phyloP scores from a whole-genome alignment of 495 filamentous ascomycete species.

The Bryoglossum gracile region DNA sequence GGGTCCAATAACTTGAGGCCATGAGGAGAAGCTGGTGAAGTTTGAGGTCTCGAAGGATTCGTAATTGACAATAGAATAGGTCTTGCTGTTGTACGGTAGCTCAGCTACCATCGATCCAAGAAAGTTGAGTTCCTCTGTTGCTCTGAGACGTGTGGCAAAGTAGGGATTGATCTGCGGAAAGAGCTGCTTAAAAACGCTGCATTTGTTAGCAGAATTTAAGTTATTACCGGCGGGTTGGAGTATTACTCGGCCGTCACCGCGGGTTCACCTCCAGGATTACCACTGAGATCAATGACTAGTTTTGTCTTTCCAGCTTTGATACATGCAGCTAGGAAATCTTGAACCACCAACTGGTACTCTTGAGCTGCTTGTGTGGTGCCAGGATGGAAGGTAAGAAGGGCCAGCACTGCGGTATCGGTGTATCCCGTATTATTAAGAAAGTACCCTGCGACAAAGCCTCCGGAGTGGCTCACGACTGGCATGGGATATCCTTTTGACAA shows the following conservation, averaged over 20 bases:
- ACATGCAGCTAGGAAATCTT: constrained; percentile 32
- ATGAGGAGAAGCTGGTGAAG: constrained; percentile 33
- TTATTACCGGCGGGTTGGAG: not conserved
- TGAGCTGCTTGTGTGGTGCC: constrained; percentile 11
- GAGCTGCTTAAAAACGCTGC: constrained; percentile 34
- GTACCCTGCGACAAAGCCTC: constrained; percentile 27
- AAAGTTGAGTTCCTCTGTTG: constrained; percentile 27
- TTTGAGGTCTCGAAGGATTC: constrained; percentile 28
- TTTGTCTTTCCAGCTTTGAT: constrained; percentile 36
- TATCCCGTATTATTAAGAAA: constrained; percentile 35
- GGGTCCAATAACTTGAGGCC: constrained; percentile 12
- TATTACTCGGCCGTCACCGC: not conserved
- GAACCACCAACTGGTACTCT: constrained; percentile 33
- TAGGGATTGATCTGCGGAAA: constrained; percentile 37
- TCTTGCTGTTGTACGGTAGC: constrained; percentile 25
- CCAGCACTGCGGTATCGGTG: constrained; percentile 33
- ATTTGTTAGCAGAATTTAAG: not conserved
- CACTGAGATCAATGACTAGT: constrained; percentile 47
- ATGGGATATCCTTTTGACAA: no score
- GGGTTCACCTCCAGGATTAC: constrained; percentile 50
- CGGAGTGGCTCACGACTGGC: constrained; percentile 1
- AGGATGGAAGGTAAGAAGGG: constrained; percentile 26
- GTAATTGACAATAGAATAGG: constrained; percentile 13
- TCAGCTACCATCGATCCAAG: constrained; percentile 26
- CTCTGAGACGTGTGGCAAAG: constrained; percentile 29